Base-by-base conservation (phyloP, 2,329 filamentous ascomycete species). In the Diaporthe batatas region DNA sequence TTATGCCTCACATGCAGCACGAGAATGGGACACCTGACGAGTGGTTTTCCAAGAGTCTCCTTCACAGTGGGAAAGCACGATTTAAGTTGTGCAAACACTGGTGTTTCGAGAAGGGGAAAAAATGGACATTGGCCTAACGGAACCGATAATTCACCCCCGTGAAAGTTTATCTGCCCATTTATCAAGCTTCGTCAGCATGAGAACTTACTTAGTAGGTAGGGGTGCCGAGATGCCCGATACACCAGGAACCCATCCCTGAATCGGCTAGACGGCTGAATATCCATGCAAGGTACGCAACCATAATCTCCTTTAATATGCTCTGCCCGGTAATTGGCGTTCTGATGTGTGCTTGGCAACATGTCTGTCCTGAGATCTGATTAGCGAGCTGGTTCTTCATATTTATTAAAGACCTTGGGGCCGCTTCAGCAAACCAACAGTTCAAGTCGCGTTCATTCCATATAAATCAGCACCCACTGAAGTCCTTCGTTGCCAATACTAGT, bases 301-400 rank as follows among this genome's bases (percentile, higher is more conserved):
- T 42, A 59, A 59, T 59, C 16, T 59, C 55, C n/a, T 59, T 42
- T 36, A 5, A 29, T 23, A 25, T 18, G 34, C 54, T 57, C 54
- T 57, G 54, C n/a, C 54, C 6, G 34, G 55, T 39, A 23, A 39
- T 58, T 58, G 36, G 55, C 55, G 23, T 39, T 39, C 23, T 34
- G 21, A 39, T 58, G 23, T 58, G 11, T 36, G 55, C 34, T 58
- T 58, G 55, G 55, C 32, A 36, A 39, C 12, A 12, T 59, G 55
- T 25, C 12, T 39, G n/a, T 34, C n/a, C 55, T 6, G n/a, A 42
- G 6, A 59, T 39, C 12, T 14, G 55, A 59, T 25, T 11, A 16
- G 55, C 25, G 18, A 36, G 11, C 6, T 36, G 10, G 11, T 18
- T 42, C 34, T 25, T 21, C 7, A 42, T 18, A 34, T 25, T 2